Evolutionary conservation across 805 yeast genomes (phyloP), one percentile per base, ranked within the genome.

Genomic region (Suhomyces emberorum): DNA sequence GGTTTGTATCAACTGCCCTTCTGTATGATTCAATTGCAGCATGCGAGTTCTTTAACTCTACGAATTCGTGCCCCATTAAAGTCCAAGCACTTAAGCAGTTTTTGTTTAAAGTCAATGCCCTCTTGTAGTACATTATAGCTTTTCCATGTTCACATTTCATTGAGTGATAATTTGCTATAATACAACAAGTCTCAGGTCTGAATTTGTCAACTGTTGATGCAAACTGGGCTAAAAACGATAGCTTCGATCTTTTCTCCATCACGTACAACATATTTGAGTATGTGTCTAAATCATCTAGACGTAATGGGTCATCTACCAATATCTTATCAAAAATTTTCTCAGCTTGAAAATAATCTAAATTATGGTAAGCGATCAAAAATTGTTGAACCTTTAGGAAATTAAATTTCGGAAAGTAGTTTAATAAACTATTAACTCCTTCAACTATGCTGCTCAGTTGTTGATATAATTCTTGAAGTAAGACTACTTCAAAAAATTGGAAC

Each of bases 11-110:
- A 1, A 89, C 91, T 0, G 98, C 99, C 29, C 95, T 67, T 47
- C 98, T 66, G 55, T 93, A 93, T 40, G 95, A 81, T 65, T 91
- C 97, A 37, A 93, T 93, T 1, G 98, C 98, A 1, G 98, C 98
- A 59, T 93, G 96, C 1, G 96, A 83, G 61, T 93, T 93, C 54
- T 91, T 89, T 49, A 93, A 71, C 57, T 93, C 99, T 11, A 93
- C 95, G 64, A 87, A 93, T 63, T 93, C 99, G 61, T 93, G 99
- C 8, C 99, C 99, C 96, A 93, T 88, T 39, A 93, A 69, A 0
- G 98, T 93, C 98, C 98, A 93, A 0, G 98, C 97, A 44, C 88
- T 78, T 14, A 88, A 66, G 48, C 95, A 87, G 47, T 78, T 78
- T 42, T 83, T 77, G 55, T 88, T 85, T 41, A 93, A 68, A 0